Percentiles rank a stretch among this genome's conserved stretches.
Evolutionary conservation across 2,329 filamentous ascomycete genomes (phyloP).

Genomic region (Catunica adiposa): DNA sequence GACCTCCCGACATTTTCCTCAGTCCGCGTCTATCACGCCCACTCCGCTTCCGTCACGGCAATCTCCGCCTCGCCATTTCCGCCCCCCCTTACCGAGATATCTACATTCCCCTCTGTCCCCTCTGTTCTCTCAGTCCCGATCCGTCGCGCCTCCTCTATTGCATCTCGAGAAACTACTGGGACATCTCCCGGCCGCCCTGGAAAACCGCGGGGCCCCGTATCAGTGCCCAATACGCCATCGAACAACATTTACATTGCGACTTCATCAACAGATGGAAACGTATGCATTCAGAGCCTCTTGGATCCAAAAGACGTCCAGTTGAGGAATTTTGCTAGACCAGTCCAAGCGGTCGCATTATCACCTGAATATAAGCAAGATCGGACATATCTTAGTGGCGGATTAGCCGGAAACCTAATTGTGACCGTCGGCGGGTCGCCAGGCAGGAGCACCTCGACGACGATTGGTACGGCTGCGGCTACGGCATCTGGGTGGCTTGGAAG

Average conservation of each 20-base stretch:
- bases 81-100: conserved; percentile 23
- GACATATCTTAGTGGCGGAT: conserved; percentile 78
- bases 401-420: conserved; percentile 73
- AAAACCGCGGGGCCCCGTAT: conserved; percentile 32
- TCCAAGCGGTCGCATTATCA: conserved; percentile 84
- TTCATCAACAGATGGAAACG: conserved; percentile 87
- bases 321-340: conserved; percentile 81
- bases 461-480: conserved; percentile 62
- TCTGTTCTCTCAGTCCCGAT: conserved; percentile 4
- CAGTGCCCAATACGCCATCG: conserved; percentile 57
- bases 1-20: conserved; percentile 67
- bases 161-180: conserved; percentile 24
- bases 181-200: conserved; percentile 27
- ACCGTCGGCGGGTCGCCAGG: conserved; percentile 69
- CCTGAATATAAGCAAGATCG: conserved; percentile 84
- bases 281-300: conserved; percentile 75
- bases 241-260: conserved; percentile 90
- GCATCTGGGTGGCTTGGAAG: conserved; percentile 84
- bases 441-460: conserved; percentile 74
- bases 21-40: conserved; percentile 76
- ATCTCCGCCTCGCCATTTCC: conserved; percentile 83
- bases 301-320: conserved; percentile 82
- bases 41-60: conserved; percentile 76
- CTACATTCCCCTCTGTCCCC: conserved; percentile 7
- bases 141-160: conserved; percentile 20